Evolutionary conservation across 2,329 filamentous ascomycete genomes (phyloP), one percentile per base, ranked within the genome.

Genomic region (Chaetomiaceae sp.): DNA sequence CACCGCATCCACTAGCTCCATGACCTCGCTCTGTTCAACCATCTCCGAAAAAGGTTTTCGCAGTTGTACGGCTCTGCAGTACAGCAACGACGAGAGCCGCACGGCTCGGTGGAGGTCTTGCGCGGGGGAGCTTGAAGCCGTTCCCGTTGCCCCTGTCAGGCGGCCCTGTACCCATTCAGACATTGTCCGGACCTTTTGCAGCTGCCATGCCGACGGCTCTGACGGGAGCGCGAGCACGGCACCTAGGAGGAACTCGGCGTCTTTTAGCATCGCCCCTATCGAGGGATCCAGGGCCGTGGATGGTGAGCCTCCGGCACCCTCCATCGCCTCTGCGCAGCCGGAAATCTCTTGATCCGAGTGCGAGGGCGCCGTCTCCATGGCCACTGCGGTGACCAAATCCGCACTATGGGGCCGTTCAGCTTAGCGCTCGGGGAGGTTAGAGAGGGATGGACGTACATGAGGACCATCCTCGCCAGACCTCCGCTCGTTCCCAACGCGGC

Each of bases 191-290:
- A 58, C 48, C 16, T 58, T 58, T 34, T 45, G 42, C 1, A 55
- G 48, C 11, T 55, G 33, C 46, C 54, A 54, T 29, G 27, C 8
- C 2, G 54, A 54, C 1, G 54, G 48, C 2, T 29, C 1, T 2
- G 45, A 4, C 2, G 54, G 51, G 1, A 54, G 16, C 13, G 51
- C 46, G 32, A 56, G 41, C 10, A 54, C 45, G 9, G 54, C 52
- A 41, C 47, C 37, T 34, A 56, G 29, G 25, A 58, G 54, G 46
- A 58, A 58, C 9, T 20, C 21, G 32, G 53, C 36, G 41, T 58
- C 56, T 29, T 41, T 50, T 6, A 58, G 51, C 29, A 58, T 46
- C 3, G 56, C 56, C 2, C 41, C 5, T 2, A 41, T 59, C 4
- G 47, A 6, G 9, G 42, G 23, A 29, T 54, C 30, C 2, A 54